Evolutionary conservation across 768 basidiomycete genomes (phyloP).

Genomic region (Coprinopsis marcescibilis): DNA sequence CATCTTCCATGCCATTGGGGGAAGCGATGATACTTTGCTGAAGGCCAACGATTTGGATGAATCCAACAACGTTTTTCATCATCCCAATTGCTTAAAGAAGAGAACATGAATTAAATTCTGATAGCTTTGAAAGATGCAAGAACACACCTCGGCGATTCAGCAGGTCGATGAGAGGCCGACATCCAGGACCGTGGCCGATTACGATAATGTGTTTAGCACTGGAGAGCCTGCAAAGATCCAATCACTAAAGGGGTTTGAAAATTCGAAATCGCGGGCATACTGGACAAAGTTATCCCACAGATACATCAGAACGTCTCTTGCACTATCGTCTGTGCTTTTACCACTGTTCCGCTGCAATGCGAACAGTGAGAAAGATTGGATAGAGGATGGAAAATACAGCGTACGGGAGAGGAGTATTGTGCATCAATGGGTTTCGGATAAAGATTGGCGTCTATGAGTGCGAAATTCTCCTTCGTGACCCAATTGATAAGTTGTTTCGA

Average conservation of each 20-base stretch:
- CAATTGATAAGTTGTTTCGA: constrained; percentile 76
- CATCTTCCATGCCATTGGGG: constrained; percentile 46
- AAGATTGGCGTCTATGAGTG: constrained; percentile 84
- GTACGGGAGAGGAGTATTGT: not conserved
- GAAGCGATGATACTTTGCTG: constrained; percentile 46
- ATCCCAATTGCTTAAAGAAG: constrained; percentile 45
- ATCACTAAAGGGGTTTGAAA: constrained; percentile 1
- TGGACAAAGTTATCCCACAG: constrained; percentile 96
- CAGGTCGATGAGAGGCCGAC: constrained; percentile 68
- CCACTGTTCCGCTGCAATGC: constrained; percentile 26
- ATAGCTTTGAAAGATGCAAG: constrained; percentile 4
- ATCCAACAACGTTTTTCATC: constrained; percentile 57
- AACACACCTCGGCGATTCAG: constrained; percentile 62
- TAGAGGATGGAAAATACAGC: no score
- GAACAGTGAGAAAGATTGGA: constrained; percentile 8
- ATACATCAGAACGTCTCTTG: constrained; percentile 64
- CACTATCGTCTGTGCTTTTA: constrained; percentile 39
- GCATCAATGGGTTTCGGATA: constrained; percentile 48
- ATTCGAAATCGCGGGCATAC: constrained; percentile 40
- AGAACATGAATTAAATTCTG: constrained; percentile 16
- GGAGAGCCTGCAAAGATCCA: constrained; percentile 50
- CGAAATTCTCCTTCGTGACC: constrained; percentile 61
- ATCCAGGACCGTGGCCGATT: constrained; percentile 85
- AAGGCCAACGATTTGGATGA: constrained; percentile 76
- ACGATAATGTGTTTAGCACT: constrained; percentile 69